Conservation (phyloP, 192 early-diverging fungal genomes). For the Podila epigama region DNA sequence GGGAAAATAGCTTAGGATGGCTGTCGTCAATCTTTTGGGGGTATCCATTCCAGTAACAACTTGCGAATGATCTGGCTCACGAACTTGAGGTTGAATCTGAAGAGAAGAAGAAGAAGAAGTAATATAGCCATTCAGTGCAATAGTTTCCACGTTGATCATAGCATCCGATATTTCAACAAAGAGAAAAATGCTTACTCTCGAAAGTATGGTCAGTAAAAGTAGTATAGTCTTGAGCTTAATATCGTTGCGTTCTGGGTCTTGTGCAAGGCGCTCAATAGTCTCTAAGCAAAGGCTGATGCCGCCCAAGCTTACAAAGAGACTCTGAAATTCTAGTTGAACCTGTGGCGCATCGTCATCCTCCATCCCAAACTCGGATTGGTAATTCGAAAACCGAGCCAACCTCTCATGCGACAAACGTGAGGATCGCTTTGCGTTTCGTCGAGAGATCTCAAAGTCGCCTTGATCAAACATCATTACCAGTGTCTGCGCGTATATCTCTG, state of each 20-base stretch:
- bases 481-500: conserved; percentile 19
- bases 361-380: conserved; percentile 17
- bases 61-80: conserved; percentile 9
- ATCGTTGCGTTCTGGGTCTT: conserved; percentile 11
- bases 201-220: conserved; percentile 15
- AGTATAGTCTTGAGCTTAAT: conserved; percentile 13
- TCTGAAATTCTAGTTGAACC: conserved; percentile 27
- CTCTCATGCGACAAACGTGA: conserved; percentile 19
- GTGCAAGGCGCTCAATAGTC: conserved; percentile 20
- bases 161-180: no score
- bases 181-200: conserved; percentile 13
- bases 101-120: not conserved
- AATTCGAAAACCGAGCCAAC: conserved; percentile 27
- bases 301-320: conserved; percentile 9
- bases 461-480: conserved; percentile 29
- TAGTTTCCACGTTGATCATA: no score
- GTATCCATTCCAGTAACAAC: conserved; percentile 2
- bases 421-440: conserved; percentile 32
- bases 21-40: conserved; percentile 12
- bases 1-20: conserved; percentile 33
- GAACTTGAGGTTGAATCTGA: conserved; percentile 19
- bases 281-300: conserved; percentile 18
- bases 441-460: conserved; percentile 28
- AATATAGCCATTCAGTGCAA: not conserved
- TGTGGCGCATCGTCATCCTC: conserved; percentile 33